Conservation (phyloP, 441 rosid species). For the Erodium moschatum region DNA sequence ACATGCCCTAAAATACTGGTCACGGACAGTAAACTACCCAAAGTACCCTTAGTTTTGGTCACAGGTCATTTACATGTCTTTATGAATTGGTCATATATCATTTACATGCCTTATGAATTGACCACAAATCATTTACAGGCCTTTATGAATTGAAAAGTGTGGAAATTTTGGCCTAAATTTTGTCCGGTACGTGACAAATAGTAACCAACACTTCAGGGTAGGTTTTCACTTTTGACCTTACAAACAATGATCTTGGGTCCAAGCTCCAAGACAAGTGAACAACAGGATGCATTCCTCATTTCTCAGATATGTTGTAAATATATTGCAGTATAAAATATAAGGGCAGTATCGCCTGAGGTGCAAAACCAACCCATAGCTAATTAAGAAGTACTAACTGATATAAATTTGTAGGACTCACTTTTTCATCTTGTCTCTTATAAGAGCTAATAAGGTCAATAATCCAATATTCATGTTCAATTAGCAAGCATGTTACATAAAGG, state of each 20-base stretch:
- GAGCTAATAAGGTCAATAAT: not conserved
- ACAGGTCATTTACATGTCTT: no score
- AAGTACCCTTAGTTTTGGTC: no score
- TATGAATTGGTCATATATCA: no score
- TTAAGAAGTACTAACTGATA: not conserved
- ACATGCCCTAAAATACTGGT: no score
- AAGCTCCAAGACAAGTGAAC: slow-evolving; percentile 1
- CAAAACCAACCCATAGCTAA: not conserved
- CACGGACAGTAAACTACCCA: no score
- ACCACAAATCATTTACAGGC: no score
- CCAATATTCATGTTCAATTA: not conserved
- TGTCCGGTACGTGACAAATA: no score
- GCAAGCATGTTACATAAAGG: not conserved
- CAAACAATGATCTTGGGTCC: slow-evolving; percentile 7
- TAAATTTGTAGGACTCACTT: not conserved
- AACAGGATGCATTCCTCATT: not conserved
- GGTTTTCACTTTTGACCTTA: no score
- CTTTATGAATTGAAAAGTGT: no score
- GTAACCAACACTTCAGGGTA: no score
- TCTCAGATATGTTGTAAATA: not conserved
- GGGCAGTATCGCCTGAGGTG: not conserved
- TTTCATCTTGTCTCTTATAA: not conserved
- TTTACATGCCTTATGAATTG: no score
- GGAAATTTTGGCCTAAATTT: no score
- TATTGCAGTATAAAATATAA: not conserved